phyloP scores from a whole-genome alignment of 805 yeast genomes.

The Starmerella sirachaensis region DNA sequence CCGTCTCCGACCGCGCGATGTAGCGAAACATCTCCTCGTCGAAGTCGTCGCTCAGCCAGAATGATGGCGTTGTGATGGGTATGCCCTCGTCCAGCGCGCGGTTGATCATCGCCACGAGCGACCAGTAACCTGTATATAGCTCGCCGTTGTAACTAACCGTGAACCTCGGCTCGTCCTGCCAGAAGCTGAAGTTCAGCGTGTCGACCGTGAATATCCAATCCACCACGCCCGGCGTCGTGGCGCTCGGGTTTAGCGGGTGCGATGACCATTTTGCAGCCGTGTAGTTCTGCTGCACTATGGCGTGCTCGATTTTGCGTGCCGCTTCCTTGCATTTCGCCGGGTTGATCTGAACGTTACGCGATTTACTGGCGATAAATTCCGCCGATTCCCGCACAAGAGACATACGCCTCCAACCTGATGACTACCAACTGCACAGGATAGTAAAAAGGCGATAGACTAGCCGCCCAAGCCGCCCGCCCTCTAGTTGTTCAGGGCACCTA shows the following conservation, averaged over 20 bases:
- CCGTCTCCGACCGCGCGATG: conserved; percentile 28
- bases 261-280: conserved; percentile 30
- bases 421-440: background rate
- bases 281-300: conserved; percentile 26
- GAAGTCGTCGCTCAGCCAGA: conserved; percentile 27
- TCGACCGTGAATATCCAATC: conserved; percentile 36
- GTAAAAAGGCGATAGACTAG: background rate
- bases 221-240: conserved; percentile 15
- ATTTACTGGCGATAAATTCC: conserved; percentile 9
- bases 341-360: conserved; percentile 27
- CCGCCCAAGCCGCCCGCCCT: too few species aligned
- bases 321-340: conserved; percentile 24
- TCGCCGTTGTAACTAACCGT: conserved; percentile 28
- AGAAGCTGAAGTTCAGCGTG: conserved; percentile 34
- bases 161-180: conserved; percentile 32
- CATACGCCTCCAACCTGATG: conserved; percentile 3
- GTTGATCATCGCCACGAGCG: conserved; percentile 34
- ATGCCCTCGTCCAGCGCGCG: conserved; percentile 33
- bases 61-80: conserved; percentile 30
- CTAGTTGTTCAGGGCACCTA: background rate
- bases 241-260: conserved; percentile 29
- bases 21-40: conserved; percentile 20
- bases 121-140: conserved; percentile 36
- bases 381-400: conserved; percentile 11
- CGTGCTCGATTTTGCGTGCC: conserved; percentile 24